These are phyloP conservation scores for Brassica cretica DNA, from an alignment of 345 rosid genomes.

Conservation along the genomic window DNA sequence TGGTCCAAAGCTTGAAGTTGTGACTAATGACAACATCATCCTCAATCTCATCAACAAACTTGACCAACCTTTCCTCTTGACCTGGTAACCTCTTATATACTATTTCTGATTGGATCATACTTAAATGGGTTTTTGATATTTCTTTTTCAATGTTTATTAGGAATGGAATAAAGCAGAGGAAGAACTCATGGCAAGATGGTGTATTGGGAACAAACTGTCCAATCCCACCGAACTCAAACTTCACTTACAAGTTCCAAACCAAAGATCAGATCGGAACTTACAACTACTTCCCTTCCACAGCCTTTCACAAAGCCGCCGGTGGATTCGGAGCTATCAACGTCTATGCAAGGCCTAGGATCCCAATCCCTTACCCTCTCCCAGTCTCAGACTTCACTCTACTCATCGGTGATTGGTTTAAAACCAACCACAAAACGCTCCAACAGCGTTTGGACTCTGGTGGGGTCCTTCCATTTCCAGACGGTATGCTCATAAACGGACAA, in stretches of 20 bases:
- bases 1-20: constrained; percentile 90
- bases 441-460: constrained; percentile 63
- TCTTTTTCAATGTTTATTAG: constrained; percentile 32
- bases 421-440: constrained; percentile 56
- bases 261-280: constrained; percentile 92
- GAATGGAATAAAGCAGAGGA: constrained; percentile 91
- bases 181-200: constrained; percentile 91
- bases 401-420: constrained; percentile 81
- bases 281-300: constrained; percentile 80
- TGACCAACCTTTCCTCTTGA: constrained; percentile 89
- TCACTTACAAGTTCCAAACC: constrained; percentile 76
- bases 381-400: constrained; percentile 73
- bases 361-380: constrained; percentile 70
- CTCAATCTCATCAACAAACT: constrained; percentile 91
- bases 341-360: constrained; percentile 62
- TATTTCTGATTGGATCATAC: background rate
- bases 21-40: constrained; percentile 87
- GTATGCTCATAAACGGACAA: constrained; percentile 67
- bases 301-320: constrained; percentile 81
- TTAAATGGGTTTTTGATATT: background rate
- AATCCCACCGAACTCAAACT: constrained; percentile 76
- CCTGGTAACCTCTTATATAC: constrained; percentile 54
- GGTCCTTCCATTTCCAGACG: constrained; percentile 65
- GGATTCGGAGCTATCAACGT: constrained; percentile 76
- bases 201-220: constrained; percentile 88